Evolutionary conservation across 2,329 filamentous ascomycete genomes (phyloP).

Genomic region (Grosmannia clavigera): DNA sequence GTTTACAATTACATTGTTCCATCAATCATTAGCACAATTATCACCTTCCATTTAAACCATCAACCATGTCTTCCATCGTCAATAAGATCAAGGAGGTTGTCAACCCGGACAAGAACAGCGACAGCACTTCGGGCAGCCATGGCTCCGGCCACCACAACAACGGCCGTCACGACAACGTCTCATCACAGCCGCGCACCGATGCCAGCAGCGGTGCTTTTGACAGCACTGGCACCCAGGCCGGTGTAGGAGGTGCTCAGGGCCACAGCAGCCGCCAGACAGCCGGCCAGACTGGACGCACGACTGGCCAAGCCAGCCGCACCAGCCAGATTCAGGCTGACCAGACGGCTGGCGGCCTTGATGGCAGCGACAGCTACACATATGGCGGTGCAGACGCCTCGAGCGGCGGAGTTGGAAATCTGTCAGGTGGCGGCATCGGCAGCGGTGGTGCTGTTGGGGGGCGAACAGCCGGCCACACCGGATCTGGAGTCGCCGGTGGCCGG

Average conservation of each 20-base stretch:
- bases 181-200: neutral
- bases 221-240: neutral
- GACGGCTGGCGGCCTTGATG: neutral
- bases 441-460: no score
- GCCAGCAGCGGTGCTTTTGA: neutral
- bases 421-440: no score
- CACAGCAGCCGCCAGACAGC: no score
- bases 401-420: neutral
- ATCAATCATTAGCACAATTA: no score
- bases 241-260: neutral
- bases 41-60: slow-evolving; percentile 21
- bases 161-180: neutral
- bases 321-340: no score
- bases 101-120: slow-evolving; percentile 18
- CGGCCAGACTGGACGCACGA: no score
- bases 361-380: slow-evolving; percentile 1
- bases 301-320: no score
- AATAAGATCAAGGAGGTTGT: slow-evolving; percentile 49
- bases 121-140: neutral
- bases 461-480: no score
- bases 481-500: no score
- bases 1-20: no score
- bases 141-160: neutral
- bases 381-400: neutral
- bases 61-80: slow-evolving; percentile 40